A percentile compares a stretch with the other conserved stretches of the same genome.
These are phyloP conservation scores for Xylaria digitata DNA, from an alignment of 2,329 filamentous ascomycete species.

Conservation along the genomic window DNA sequence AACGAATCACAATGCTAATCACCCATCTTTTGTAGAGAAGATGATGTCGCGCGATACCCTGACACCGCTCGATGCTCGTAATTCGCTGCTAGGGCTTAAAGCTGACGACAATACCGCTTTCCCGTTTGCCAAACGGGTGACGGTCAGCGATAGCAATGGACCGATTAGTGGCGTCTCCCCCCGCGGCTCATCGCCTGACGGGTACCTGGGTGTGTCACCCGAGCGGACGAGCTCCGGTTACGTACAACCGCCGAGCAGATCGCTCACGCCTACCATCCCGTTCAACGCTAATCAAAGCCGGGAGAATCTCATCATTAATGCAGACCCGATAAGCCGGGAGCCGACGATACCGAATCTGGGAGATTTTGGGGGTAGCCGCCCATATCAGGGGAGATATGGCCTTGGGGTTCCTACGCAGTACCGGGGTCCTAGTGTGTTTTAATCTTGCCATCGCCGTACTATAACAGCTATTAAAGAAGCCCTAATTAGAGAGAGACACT, in stretches of 20 bases:
- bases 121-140: conserved; percentile 56
- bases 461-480: background rate
- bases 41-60: conserved; percentile 78
- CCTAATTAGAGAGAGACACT: conserved; percentile 6
- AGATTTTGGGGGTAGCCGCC: conserved; percentile 29
- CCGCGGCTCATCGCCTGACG: conserved; percentile 52
- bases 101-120: conserved; percentile 55
- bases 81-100: conserved; percentile 75
- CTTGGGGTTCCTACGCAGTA: conserved; percentile 38
- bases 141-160: conserved; percentile 52
- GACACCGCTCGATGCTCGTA: conserved; percentile 87
- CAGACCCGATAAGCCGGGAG: conserved; percentile 55
- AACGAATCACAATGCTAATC: conserved; percentile 24
- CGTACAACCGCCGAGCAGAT: conserved; percentile 43
- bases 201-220: conserved; percentile 43
- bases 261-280: conserved; percentile 53
- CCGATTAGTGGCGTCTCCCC: conserved; percentile 25
- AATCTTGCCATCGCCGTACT: conserved; percentile 3
- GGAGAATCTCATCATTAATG: conserved; percentile 54
- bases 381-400: conserved; percentile 39
- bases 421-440: conserved; percentile 36
- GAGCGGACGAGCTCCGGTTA: conserved; percentile 42
- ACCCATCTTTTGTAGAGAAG: conserved; percentile 69
- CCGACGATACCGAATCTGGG: conserved; percentile 52
- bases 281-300: conserved; percentile 49